Base-by-base conservation (phyloP, 805 yeast genomes). In the Yarrowia keelungensis region DNA sequence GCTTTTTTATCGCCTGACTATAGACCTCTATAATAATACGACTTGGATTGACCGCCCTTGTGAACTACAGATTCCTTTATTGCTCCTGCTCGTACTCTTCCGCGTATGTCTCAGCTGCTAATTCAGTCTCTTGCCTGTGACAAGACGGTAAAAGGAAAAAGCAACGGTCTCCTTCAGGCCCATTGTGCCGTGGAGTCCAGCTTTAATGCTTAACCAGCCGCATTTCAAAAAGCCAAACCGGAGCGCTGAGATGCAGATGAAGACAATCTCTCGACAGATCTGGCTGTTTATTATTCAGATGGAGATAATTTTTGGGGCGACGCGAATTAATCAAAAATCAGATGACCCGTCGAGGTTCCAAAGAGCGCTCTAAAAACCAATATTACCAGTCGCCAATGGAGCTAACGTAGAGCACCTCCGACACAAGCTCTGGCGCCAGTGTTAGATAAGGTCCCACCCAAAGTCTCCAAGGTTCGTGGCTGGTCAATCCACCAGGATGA, bases 371-470 rank as follows among this genome's bases (percentile, higher is more conserved):
- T 38, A 38, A 38, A 38, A 38, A 38, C 39, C 39, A 38, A 38
- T 38, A 10, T 38, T 26, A 26, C 32, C 32, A 26, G 32, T 26
- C 32, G 32, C 32, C 32, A 26, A 26, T 26, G 32, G 32, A 26
- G 32, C 32, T 38, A 39, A 8, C 3, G 8, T 22, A 14, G 5
- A 5, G 32, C 32, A 26, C 7, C 32, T 26, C 32, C 32, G 19
- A 41, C 46, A 36, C 61, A 39, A 22, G 19, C 36, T 26, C 32
- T 26, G 7, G 32, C 32, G 32, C 32, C 32, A 26, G 32, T 26
- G 32, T 26, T 19, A n/a, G 62, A 56, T 56, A 56, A 56, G 62
- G 39, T 56, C 62, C 62, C 62, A 56, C 41, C 42, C 47, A 41
- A 36, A 56, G 47, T 26, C 14, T 2, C 14, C 47, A 56, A 56